Evolutionary conservation across 2,329 filamentous ascomycete species (phyloP).

Genomic region (Sporothrix inflata): DNA sequence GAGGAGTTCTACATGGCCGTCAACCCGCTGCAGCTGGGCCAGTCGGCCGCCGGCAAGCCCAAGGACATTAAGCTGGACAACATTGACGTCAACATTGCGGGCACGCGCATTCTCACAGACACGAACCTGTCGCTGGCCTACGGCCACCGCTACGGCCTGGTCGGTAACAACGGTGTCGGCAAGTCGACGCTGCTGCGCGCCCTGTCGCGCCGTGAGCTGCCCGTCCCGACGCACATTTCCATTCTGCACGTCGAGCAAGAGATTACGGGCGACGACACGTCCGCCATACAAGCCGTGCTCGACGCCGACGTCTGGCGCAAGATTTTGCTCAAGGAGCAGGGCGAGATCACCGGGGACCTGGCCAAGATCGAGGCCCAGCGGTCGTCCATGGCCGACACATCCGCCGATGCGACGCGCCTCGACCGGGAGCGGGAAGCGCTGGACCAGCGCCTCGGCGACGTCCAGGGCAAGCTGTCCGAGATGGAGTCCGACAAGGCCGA

Average conservation of each 20-base stretch:
- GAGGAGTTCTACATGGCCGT: slow-evolving; percentile 99
- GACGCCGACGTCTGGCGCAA: slow-evolving; percentile 99
- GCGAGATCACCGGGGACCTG: slow-evolving; percentile 76
- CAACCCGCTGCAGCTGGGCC: slow-evolving; percentile 89
- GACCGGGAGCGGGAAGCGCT: slow-evolving; percentile 88
- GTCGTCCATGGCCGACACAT: slow-evolving; percentile 83
- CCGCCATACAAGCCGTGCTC: slow-evolving; percentile 89
- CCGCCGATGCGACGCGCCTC: slow-evolving; percentile 80
- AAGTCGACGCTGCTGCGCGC: slow-evolving; percentile 94
- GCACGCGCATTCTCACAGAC: slow-evolving; percentile 85
- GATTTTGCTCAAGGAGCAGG: slow-evolving; percentile 86
- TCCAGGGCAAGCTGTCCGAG: slow-evolving; percentile 88
- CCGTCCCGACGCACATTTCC: slow-evolving; percentile 95
- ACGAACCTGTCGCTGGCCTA: slow-evolving; percentile 89
- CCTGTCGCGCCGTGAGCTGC: slow-evolving; percentile 86
- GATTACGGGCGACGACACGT: slow-evolving; percentile 94
- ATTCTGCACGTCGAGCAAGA: slow-evolving; percentile 99
- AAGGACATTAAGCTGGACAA: slow-evolving; percentile 99
- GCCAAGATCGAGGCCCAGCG: slow-evolving; percentile 77
- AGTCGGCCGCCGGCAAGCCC: slow-evolving; percentile 75
- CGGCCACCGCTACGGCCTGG: slow-evolving; percentile 91
- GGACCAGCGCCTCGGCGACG: slow-evolving; percentile 86
- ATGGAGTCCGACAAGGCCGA: slow-evolving; percentile 99
- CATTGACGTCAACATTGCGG: slow-evolving; percentile 91
- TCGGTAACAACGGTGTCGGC: slow-evolving; percentile 99